Percentiles rank a stretch among this genome's conserved stretches.
These are phyloP conservation scores for Sapria himalayana DNA, from an alignment of 345 rosid species.

Conservation along the genomic window DNA sequence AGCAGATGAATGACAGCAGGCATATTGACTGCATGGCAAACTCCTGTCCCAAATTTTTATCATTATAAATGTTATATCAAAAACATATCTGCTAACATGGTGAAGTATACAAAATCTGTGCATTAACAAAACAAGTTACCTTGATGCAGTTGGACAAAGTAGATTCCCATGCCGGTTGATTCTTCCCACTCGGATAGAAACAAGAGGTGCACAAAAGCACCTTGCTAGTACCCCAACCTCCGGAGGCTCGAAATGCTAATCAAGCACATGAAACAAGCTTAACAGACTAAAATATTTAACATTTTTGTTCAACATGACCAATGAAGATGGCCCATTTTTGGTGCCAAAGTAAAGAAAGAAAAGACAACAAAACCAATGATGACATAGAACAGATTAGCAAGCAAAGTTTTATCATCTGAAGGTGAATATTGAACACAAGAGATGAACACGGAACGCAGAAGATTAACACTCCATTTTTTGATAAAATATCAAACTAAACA, in stretches of 20 bases:
- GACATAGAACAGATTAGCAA: neutral
- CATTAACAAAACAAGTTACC: slow-evolving; percentile 30
- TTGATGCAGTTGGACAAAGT: slow-evolving; percentile 42
- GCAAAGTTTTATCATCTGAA: neutral
- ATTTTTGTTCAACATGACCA: too few relatives aligned
- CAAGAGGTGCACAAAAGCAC: slow-evolving; percentile 89
- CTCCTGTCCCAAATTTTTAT: too few relatives aligned
- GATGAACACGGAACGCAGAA: too few relatives aligned
- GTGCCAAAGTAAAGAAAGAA: neutral
- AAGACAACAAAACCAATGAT: neutral
- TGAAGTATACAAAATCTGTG: too few relatives aligned
- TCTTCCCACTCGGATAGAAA: slow-evolving; percentile 79
- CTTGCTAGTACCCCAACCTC: slow-evolving; percentile 88
- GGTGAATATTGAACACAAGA: neutral
- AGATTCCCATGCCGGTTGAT: slow-evolving; percentile 44
- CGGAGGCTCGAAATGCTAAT: slow-evolving; percentile 73
- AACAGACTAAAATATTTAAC: neutral
- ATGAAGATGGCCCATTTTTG: too few relatives aligned
- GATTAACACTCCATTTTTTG: too few relatives aligned
- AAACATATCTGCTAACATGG: too few relatives aligned
- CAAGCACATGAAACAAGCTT: neutral
- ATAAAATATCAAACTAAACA: too few relatives aligned
- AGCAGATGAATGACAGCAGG: too few relatives aligned
- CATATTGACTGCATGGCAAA: too few relatives aligned
- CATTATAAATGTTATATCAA: too few relatives aligned